These are phyloP conservation scores for Kuraishia molischiana DNA, from an alignment of 805 yeast genomes.

Conservation along the genomic window DNA sequence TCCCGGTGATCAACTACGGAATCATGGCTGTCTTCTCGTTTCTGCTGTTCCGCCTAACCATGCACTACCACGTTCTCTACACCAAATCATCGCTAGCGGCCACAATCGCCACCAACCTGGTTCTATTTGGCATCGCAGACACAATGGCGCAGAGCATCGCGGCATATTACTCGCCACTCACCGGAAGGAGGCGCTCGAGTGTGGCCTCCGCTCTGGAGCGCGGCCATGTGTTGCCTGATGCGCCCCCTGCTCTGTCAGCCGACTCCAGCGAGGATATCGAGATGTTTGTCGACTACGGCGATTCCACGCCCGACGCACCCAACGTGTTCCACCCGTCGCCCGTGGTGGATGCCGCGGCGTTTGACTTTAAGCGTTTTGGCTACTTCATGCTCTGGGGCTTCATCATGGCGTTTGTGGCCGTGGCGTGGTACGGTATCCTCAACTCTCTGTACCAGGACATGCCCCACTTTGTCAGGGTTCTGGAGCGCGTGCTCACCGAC, in stretches of 20 bases:
- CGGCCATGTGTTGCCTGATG: background rate
- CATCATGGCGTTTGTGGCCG: slow-evolving; percentile 71
- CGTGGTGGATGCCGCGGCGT: slow-evolving; percentile 17
- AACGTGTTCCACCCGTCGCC: background rate
- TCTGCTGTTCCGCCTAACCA: slow-evolving; percentile 42
- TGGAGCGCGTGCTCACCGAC: slow-evolving; percentile 82
- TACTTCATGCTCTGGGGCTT: slow-evolving; percentile 88
- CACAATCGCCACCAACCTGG: slow-evolving; percentile 68
- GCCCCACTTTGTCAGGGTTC: slow-evolving; percentile 75
- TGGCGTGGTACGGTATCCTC: slow-evolving; percentile 80
- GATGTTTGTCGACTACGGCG: slow-evolving; percentile 25
- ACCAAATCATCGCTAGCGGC: slow-evolving; percentile 61
- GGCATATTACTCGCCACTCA: slow-evolving; percentile 9
- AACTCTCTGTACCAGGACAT: slow-evolving; percentile 71
- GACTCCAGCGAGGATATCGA: slow-evolving; percentile 4
- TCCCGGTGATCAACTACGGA: slow-evolving; percentile 49
- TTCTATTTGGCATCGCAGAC: slow-evolving; percentile 86
- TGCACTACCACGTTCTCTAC: slow-evolving; percentile 52
- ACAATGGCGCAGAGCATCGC: slow-evolving; percentile 73
- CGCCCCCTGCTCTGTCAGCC: too few species aligned
- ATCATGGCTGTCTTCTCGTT: slow-evolving; percentile 39
- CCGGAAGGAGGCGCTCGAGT: slow-evolving; percentile 7
- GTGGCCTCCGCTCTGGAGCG: slow-evolving; percentile 8
- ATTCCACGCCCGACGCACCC: slow-evolving; percentile 3
- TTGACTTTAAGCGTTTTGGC: slow-evolving; percentile 59